phyloP scores from a whole-genome alignment of 768 basidiomycete species.

The Epithele typhae region DNA sequence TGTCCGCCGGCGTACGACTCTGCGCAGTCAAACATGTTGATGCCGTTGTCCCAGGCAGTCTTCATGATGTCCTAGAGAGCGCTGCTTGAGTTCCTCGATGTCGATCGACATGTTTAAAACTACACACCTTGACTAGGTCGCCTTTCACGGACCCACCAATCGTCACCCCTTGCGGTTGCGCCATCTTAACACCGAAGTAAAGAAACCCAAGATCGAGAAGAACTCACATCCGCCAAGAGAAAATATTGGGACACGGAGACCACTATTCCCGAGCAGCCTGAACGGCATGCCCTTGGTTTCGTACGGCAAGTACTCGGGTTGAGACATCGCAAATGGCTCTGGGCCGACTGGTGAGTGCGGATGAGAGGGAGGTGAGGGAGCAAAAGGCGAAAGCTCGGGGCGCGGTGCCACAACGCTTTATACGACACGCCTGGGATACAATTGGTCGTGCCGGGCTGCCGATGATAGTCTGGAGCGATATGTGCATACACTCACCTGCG shows the following conservation, averaged over 20 bases:
- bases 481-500: no score
- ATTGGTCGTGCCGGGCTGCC: no score
- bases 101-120: background rate
- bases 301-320: constrained; percentile 22
- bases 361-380: no score
- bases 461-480: no score
- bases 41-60: constrained; percentile 68
- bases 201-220: background rate
- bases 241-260: constrained; percentile 62
- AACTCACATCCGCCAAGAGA: constrained; percentile 60
- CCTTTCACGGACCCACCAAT: constrained; percentile 63
- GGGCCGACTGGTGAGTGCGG: no score
- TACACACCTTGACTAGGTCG: constrained; percentile 60
- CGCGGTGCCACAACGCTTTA: no score
- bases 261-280: constrained; percentile 53
- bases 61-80: constrained; percentile 64
- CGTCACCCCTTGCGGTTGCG: constrained; percentile 40
- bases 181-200: background rate
- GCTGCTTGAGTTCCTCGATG: background rate
- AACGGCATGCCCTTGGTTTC: constrained; percentile 54
- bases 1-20: constrained; percentile 63
- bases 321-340: background rate
- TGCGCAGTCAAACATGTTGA: constrained; percentile 71
- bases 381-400: background rate
- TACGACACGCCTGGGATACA: no score